Conservation (phyloP, 805 yeast species). For the Candida boleticola region DNA sequence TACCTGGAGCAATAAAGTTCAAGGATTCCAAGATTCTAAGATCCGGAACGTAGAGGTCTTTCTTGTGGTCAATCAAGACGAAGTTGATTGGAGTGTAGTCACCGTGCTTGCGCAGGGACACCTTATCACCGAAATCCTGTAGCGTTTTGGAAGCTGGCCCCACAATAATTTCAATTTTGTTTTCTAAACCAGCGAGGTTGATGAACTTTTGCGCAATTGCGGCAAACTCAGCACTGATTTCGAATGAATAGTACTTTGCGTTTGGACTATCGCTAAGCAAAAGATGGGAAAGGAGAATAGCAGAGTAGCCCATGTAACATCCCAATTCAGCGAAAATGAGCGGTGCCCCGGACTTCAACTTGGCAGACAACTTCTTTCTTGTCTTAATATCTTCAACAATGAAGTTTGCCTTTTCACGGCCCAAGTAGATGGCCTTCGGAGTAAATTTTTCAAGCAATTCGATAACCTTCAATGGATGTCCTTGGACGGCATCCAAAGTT, state of each 20-base stretch:
- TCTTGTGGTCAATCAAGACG: conserved; percentile 41
- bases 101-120: conserved; percentile 7
- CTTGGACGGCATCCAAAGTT: conserved; percentile 20
- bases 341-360: conserved; percentile 15
- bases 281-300: conserved; percentile 28
- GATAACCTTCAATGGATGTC: conserved; percentile 31
- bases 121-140: conserved; percentile 19
- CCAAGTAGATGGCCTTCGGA: conserved; percentile 29
- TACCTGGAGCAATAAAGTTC: conserved; percentile 37
- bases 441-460: conserved; percentile 26
- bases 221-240: conserved; percentile 29
- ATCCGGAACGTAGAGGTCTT: conserved; percentile 39
- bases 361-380: not conserved
- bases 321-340: conserved; percentile 32
- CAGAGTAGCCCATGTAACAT: conserved; percentile 36
- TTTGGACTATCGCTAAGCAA: conserved; percentile 19
- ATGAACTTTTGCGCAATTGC: conserved; percentile 24
- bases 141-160: conserved; percentile 32
- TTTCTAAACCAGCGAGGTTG: conserved; percentile 32
- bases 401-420: conserved; percentile 26
- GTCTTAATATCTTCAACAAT: conserved; percentile 20
- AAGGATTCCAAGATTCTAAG: conserved; percentile 39
- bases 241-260: conserved; percentile 34
- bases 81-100: conserved; percentile 27
- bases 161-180: conserved; percentile 27